Conservation (phyloP, 2,329 filamentous ascomycete genomes). For the Sclerotinia minor region DNA sequence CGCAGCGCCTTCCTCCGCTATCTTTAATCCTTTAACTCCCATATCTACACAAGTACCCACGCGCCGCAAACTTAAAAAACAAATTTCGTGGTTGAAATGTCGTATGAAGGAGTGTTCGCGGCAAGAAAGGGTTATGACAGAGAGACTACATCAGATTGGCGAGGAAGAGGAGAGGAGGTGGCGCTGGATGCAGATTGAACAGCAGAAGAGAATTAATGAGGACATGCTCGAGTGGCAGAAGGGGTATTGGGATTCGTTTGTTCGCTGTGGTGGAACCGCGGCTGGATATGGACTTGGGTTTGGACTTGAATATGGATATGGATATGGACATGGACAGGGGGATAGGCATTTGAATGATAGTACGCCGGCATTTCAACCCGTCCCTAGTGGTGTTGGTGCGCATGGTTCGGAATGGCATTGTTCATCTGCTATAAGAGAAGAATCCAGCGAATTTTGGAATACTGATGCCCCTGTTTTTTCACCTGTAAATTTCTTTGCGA, state of each 20-base stretch:
- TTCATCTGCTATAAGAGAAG: not conserved
- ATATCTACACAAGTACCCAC: not conserved
- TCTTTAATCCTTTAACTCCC: not conserved
- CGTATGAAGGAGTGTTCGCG: constrained; percentile 49
- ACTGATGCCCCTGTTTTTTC: not conserved
- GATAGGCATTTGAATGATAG: not conserved
- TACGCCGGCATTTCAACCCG: not conserved
- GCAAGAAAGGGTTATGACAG: constrained; percentile 50
- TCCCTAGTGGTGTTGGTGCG: not conserved
- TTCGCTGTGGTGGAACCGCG: not conserved
- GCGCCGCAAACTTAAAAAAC: constrained; percentile 41
- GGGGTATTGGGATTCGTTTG: constrained; percentile 2
- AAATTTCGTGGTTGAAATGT: constrained; percentile 46
- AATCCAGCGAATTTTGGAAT: constrained; percentile 12
- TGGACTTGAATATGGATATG: not conserved
- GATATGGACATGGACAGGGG: not conserved
- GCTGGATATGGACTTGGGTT: not conserved
- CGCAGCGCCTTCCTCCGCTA: not conserved
- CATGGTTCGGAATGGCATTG: too few relatives aligned
- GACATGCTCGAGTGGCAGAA: not conserved
- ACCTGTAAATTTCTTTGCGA: not conserved
- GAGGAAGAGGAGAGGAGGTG: constrained; percentile 52
- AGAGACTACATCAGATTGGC: constrained; percentile 54
- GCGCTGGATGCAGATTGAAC: constrained; percentile 35
- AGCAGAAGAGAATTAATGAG: constrained; percentile 6